These are phyloP conservation scores for Neoarthrinium moseri DNA, from an alignment of 2,329 filamentous ascomycete genomes.

Conservation along the genomic window DNA sequence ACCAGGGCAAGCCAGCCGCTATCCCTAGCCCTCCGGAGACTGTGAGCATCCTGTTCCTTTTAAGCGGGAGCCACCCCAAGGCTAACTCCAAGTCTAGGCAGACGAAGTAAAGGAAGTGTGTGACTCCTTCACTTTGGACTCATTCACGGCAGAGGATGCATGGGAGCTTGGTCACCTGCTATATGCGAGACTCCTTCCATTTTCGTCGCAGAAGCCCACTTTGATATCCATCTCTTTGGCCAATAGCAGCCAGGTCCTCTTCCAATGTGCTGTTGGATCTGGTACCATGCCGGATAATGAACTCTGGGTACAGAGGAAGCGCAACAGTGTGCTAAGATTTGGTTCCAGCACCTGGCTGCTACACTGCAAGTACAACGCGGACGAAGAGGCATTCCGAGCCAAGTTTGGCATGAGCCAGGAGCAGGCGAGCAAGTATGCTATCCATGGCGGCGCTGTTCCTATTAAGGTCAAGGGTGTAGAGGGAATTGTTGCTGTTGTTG, in stretches of 20 bases:
- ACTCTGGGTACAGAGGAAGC: slow-evolving; percentile 68
- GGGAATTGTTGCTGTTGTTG: slow-evolving; percentile 71
- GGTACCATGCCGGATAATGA: slow-evolving; percentile 73
- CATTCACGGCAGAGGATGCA: slow-evolving; percentile 64
- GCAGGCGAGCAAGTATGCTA: slow-evolving; percentile 63
- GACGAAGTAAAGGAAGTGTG: slow-evolving; percentile 31
- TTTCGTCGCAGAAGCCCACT: slow-evolving; percentile 44
- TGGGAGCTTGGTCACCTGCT: slow-evolving; percentile 65
- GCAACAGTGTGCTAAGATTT: slow-evolving; percentile 69
- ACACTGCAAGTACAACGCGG: slow-evolving; percentile 62
- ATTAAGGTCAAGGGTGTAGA: slow-evolving; percentile 72
- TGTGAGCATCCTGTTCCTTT: slow-evolving; percentile 15
- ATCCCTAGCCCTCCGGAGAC: slow-evolving; percentile 20
- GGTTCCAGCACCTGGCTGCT: slow-evolving; percentile 70
- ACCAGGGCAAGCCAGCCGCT: slow-evolving; percentile 2
- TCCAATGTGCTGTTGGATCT: slow-evolving; percentile 66
- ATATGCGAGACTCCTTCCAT: slow-evolving; percentile 58
- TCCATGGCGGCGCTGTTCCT: slow-evolving; percentile 76
- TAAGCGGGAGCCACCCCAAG: background rate
- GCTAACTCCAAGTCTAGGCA: slow-evolving; percentile 15
- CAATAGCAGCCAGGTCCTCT: slow-evolving; percentile 60
- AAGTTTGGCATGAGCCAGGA: slow-evolving; percentile 63
- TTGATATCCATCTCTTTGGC: slow-evolving; percentile 66
- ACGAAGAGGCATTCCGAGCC: slow-evolving; percentile 63
- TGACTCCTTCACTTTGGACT: slow-evolving; percentile 42